A percentile compares a stretch with the other conserved stretches of the same genome.
phyloP scores from a whole-genome alignment of 805 yeast species.

The Starmera quercuum region DNA sequence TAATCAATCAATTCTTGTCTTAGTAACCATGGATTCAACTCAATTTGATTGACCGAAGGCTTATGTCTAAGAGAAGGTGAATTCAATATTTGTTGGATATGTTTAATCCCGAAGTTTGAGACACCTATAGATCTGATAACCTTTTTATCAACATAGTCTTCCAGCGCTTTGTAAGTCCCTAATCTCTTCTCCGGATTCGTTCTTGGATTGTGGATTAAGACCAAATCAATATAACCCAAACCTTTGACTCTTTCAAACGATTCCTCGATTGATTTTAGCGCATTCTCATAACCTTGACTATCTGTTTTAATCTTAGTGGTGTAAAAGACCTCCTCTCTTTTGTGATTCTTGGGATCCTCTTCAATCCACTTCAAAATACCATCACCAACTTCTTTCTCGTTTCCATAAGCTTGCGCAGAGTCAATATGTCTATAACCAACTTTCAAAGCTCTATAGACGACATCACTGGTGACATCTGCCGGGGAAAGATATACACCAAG shows the following conservation, averaged over 20 bases:
- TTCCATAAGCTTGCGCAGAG: slow-evolving; percentile 54
- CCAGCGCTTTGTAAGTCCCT: slow-evolving; percentile 66
- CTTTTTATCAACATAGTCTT: slow-evolving; percentile 58
- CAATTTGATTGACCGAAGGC: slow-evolving; percentile 75
- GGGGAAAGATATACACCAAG: slow-evolving; percentile 42
- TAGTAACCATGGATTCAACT: slow-evolving; percentile 80
- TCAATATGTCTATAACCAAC: slow-evolving; percentile 67
- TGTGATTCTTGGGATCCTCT: slow-evolving; percentile 31
- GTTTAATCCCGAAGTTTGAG: slow-evolving; percentile 59
- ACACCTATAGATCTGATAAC: slow-evolving; percentile 65
- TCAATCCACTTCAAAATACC: slow-evolving; percentile 45
- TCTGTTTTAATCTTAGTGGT: slow-evolving; percentile 67
- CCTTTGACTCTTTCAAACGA: slow-evolving; percentile 44
- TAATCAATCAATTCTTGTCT: slow-evolving; percentile 54
- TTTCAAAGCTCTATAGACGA: slow-evolving; percentile 47
- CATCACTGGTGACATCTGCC: slow-evolving; percentile 24
- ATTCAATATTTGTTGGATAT: slow-evolving; percentile 49
- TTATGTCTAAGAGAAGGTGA: slow-evolving; percentile 46
- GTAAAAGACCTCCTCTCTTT: slow-evolving; percentile 42
- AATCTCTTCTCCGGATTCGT: slow-evolving; percentile 40
- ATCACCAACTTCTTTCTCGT: slow-evolving; percentile 52
- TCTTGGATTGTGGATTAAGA: slow-evolving; percentile 60
- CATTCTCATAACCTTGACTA: slow-evolving; percentile 49
- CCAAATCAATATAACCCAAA: slow-evolving; percentile 63
- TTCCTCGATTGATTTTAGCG: slow-evolving; percentile 48